Percentiles rank a stretch among this genome's conserved stretches.
phyloP scores from a whole-genome alignment of 1,139 yeast species.

The Geotrichum klebahnii region DNA sequence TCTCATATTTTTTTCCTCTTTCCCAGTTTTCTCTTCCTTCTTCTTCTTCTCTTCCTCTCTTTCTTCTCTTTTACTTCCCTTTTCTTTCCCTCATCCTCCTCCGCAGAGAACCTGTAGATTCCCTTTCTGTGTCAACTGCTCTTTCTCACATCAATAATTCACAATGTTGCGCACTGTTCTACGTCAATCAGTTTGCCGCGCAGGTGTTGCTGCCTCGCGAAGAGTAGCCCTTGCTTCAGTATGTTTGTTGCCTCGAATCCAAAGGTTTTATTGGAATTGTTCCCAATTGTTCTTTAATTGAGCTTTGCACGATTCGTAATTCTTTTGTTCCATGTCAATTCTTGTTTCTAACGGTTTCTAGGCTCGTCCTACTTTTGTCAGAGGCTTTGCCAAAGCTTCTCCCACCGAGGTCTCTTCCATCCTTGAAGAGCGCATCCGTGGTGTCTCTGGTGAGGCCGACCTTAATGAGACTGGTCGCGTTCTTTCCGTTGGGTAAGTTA shows the following conservation, averaged over 20 bases:
- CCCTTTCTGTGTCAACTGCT: constrained; percentile 15
- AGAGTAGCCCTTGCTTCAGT: constrained; percentile 33
- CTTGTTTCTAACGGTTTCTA: constrained; percentile 23
- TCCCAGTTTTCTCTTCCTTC: constrained; percentile 3
- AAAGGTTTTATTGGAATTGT: neutral
- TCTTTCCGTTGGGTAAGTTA: constrained; percentile 85
- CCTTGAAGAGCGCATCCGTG: constrained; percentile 98
- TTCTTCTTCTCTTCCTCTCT: constrained; percentile 18
- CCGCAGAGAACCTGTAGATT: constrained; percentile 21
- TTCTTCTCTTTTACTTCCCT: constrained; percentile 22
- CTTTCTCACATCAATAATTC: constrained; percentile 9
- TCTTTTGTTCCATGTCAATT: constrained; percentile 25
- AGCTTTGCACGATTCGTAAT: neutral
- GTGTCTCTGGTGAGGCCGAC: constrained; percentile 96
- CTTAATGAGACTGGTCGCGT: constrained; percentile 99
- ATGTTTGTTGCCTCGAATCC: constrained; percentile 4
- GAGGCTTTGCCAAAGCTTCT: constrained; percentile 86
- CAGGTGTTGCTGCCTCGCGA: constrained; percentile 36
- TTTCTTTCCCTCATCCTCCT: constrained; percentile 25
- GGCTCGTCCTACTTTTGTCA: constrained; percentile 32
- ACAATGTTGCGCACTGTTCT: constrained; percentile 44
- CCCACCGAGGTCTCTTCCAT: constrained; percentile 99
- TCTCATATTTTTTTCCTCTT: constrained; percentile 7
- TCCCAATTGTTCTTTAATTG: too few species aligned
- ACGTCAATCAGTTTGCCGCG: constrained; percentile 42